Conservation (phyloP, 768 basidiomycete species). For the Artomyces pyxidatus region DNA sequence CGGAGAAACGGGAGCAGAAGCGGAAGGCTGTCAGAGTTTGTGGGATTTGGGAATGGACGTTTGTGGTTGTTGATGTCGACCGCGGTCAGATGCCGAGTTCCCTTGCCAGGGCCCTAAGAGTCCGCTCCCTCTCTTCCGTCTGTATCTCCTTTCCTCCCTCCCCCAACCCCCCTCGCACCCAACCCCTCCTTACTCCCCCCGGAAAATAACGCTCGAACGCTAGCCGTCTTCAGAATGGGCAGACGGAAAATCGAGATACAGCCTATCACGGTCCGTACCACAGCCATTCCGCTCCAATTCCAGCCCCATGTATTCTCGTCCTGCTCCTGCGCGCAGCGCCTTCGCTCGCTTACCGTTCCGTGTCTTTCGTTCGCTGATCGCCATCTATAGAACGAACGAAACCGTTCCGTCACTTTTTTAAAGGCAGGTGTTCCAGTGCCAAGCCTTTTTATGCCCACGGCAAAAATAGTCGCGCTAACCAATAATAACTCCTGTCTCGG, state of each 20-base stretch:
- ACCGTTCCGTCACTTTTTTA: constrained; percentile 85
- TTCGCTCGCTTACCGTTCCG: constrained; percentile 18
- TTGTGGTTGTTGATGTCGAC: constrained; percentile 13
- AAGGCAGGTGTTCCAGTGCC: constrained; percentile 45
- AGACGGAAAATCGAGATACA: constrained; percentile 78
- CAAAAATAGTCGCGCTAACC: constrained; percentile 32
- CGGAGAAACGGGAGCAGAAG: constrained; percentile 2
- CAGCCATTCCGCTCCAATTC: constrained; percentile 14
- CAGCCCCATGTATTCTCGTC: constrained; percentile 19
- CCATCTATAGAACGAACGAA: constrained; percentile 78
- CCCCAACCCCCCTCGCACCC: constrained; percentile 2
- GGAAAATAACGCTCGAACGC: neutral
- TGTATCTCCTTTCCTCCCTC: constrained; percentile 7
- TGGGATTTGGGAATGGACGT: constrained; percentile 4
- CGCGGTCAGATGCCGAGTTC: constrained; percentile 13
- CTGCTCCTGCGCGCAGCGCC: constrained; percentile 10
- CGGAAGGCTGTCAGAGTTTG: neutral
- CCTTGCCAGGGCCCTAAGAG: constrained; percentile 10
- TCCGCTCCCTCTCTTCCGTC: constrained; percentile 9
- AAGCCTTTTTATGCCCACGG: constrained; percentile 23
- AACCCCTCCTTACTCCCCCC: constrained; percentile 3
- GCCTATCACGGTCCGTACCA: constrained; percentile 67
- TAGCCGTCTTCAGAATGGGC: constrained; percentile 40
- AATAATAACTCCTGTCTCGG: constrained; percentile 11
- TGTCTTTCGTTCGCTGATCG: constrained; percentile 23